Percentiles rank a stretch among this genome's conserved stretches.
These are phyloP conservation scores for Fraxinus americana DNA, from an alignment of 257 asterid genomes.

Conservation along the genomic window DNA sequence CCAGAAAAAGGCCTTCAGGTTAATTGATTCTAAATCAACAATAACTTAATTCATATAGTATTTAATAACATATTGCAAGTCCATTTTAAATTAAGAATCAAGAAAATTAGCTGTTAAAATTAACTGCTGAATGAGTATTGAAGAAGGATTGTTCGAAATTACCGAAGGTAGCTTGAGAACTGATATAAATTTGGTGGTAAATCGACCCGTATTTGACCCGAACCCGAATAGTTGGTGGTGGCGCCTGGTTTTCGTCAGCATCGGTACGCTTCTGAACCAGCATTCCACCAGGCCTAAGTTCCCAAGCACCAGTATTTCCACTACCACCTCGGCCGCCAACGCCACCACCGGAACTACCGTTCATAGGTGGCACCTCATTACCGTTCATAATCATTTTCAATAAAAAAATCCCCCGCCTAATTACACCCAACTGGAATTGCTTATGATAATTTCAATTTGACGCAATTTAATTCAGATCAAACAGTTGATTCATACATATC, in stretches of 20 bases:
- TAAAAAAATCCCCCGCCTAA: neutral
- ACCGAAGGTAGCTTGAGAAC: conserved; percentile 86
- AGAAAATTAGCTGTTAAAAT: neutral
- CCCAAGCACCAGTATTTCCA: conserved; percentile 52
- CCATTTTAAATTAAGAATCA: neutral
- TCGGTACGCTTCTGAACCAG: conserved; percentile 77
- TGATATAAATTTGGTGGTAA: conserved; percentile 70
- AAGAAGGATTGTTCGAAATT: conserved; percentile 5
- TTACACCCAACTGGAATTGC: conserved; percentile 26
- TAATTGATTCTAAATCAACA: neutral
- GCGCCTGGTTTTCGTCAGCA: conserved; percentile 49
- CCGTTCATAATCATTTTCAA: conserved; percentile 59
- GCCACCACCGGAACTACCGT: conserved; percentile 29
- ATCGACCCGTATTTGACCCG: conserved; percentile 82
- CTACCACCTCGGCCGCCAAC: conserved; percentile 2
- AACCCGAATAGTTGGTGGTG: conserved; percentile 64
- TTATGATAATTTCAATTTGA: conserved; percentile 30
- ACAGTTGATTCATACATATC: conserved; percentile 1
- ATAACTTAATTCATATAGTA: neutral
- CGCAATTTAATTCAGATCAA: conserved; percentile 6
- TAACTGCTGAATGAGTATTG: neutral
- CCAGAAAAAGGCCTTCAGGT: neutral
- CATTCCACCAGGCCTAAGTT: conserved; percentile 93
- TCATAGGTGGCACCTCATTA: conserved; percentile 33
- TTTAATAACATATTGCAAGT: neutral